Evolutionary conservation across 148 eudicot species (phyloP).

Genomic region (Persicaria maculosa): DNA sequence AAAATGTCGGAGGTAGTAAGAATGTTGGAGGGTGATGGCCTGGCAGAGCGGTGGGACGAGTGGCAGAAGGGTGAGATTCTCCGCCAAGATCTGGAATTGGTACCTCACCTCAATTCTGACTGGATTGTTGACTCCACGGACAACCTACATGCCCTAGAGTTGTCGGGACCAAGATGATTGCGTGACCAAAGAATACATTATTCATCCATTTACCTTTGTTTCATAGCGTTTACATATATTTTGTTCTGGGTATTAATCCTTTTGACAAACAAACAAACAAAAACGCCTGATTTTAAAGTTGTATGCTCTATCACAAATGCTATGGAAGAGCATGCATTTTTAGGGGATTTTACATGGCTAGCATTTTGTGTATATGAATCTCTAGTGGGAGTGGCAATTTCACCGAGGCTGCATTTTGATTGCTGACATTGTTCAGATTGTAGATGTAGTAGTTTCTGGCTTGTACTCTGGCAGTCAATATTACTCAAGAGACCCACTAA

Average conservation of each 20-base stretch:
- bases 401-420: neutral
- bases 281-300: too few species aligned
- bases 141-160: conserved; percentile 29
- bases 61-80: conserved; percentile 46
- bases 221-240: neutral
- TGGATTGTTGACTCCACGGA: conserved; percentile 33
- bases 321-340: too few species aligned
- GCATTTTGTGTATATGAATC: neutral
- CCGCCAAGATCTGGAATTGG: conserved; percentile 30
- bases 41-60: conserved; percentile 36
- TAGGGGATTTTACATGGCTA: neutral
- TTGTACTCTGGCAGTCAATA: neutral
- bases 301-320: too few species aligned
- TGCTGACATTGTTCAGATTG: neutral
- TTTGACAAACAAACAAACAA: too few species aligned
- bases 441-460: neutral
- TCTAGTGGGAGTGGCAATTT: neutral
- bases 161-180: conserved; percentile 35
- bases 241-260: neutral
- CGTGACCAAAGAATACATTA: neutral
- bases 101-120: conserved; percentile 22
- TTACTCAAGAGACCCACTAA: neutral
- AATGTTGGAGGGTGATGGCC: conserved; percentile 18
- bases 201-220: neutral
- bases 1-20: conserved; percentile 18